Base-by-base conservation (phyloP, 1,284 basidiomycete genomes). In the Trichosporon coremiiforme region DNA sequence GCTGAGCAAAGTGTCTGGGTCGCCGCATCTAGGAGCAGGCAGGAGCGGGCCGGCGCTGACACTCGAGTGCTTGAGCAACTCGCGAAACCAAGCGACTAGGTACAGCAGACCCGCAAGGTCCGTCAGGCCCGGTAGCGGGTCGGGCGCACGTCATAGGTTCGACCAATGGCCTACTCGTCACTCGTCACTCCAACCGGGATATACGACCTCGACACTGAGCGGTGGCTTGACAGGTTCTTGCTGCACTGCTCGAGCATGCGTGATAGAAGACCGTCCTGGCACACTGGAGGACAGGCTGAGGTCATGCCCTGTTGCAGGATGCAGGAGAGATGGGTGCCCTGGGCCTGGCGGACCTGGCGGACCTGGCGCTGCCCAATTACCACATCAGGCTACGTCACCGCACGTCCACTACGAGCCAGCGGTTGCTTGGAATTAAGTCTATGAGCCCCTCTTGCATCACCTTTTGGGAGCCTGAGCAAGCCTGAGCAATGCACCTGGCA, bases 371-470 rank as follows among this genome's bases (percentile, higher is more conserved):
- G 41, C 17, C 29, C 57, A 62, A 62, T 62, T 62, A 62, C 57
- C 57, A 33, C 57, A 62, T 62, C 57, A 62, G 57, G 57, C 57
- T 62, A 33, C 57, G 57, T 62, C 57, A 62, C 57, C 57, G 57
- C 29, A 62, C 31, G 31, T 31, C 29, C 57, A 17, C 29, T 62
- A 31, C 15, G n/a, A 17, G 20, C 50, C 5, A 12, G 50, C 50
- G 50, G 50, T 53, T 53, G 50, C 22, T 53, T 53, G 50, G 50
- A 53, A 53, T 25, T 53, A 53, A 25, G 50, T 53, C 50, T 53
- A 53, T 53, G n/a, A 25, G 50, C 50, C 50, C 50, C 50, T 53
- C 50, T 53, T 53, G 50, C 50, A 53, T 53, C 50, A 53, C 50
- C 25, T 53, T 53, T 53, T 17, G 50, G 2, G 20, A 53, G 50